Evolutionary conservation across 306 rosid species (phyloP), one percentile per base, ranked within the genome.

Genomic region (Pyrus betulifolia): DNA sequence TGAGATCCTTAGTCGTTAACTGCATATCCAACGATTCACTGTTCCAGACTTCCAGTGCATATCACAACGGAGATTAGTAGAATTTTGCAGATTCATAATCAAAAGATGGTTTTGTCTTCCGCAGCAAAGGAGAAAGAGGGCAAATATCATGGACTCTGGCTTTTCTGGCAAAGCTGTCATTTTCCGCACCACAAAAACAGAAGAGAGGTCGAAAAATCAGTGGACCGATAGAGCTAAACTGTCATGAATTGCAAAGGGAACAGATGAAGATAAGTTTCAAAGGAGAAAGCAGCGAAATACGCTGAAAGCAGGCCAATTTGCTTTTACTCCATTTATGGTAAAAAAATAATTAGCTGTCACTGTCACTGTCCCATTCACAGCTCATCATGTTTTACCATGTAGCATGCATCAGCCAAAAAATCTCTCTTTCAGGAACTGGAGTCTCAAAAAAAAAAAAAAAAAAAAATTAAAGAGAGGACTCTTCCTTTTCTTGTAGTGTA

Each of bases 331-430:
- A 28, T 51, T 33, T n/a, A 15, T 23, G 44, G 42, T 14, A 70
- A 71, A 72, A 61, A 72, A 72, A 22, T 0, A 22, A 0, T 27
- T 46, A 54, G 46, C 75, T 45, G 70, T 84, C 83, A 68, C 70
- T 74, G 67, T 82, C 82, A 63, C 69, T 70, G 63, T 69, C 83
- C 42, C 67, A 71, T 59, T 28, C 80, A 63, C 77, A 63, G 70
- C 84, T 81, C 83, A 46, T n/a, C 30, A 46, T 78, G 77, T 35
- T 45, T 85, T 80, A 55, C 30, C 71, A 15, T 65, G 67, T 68
- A 55, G 71, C 83, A 75, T 75, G 55, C 82, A 68, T 77, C 75
- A 51, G 72, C 82, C 80, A 17, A 74, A 70, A 51, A 67, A 11
- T 4, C 30, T 59, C 30, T 51, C 55, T 51, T 51, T 2, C 55